phyloP scores from a whole-genome alignment of 192 early-diverging fungal species.

The Podila horticola region DNA sequence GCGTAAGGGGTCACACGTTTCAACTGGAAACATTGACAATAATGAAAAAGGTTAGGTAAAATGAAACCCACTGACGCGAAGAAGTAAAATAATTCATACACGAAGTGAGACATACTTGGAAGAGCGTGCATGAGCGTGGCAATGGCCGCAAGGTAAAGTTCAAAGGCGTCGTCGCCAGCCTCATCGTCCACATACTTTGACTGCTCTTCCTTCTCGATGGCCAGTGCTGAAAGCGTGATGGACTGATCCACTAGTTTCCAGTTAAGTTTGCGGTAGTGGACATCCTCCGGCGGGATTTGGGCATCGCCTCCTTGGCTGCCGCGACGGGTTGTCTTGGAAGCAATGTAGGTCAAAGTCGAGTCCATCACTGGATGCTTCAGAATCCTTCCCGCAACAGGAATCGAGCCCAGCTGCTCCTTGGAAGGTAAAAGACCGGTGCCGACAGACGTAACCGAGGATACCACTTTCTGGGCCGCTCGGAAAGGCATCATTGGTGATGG shows the following conservation, averaged over 20 bases:
- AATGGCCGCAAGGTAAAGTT: conserved; percentile 48
- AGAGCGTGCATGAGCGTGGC: conserved; percentile 49
- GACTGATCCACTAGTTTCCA: conserved; percentile 49
- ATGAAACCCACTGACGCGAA: not conserved
- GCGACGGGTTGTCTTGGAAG: conserved; percentile 36
- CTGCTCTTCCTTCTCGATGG: conserved; percentile 42
- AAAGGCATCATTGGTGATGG: conserved; percentile 43
- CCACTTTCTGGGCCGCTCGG: conserved; percentile 36
- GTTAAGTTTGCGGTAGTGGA: conserved; percentile 45
- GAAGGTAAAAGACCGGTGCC: conserved; percentile 43
- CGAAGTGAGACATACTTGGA: conserved; percentile 42
- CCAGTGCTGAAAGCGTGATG: conserved; percentile 36
- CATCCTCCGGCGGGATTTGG: conserved; percentile 22
- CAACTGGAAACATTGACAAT: conserved; percentile 12
- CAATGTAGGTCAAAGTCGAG: conserved; percentile 45
- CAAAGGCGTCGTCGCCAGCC: conserved; percentile 52
- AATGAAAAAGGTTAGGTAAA: not conserved
- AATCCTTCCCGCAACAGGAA: conserved; percentile 47
- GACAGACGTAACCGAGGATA: conserved; percentile 39
- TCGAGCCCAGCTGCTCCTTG: conserved; percentile 45
- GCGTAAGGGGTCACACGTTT: conserved; percentile 42
- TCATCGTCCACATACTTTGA: conserved; percentile 50
- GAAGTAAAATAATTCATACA: not conserved
- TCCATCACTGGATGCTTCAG: conserved; percentile 50
- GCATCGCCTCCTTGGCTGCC: conserved; percentile 12